Evolutionary conservation across 768 basidiomycete genomes (phyloP), one percentile per base, ranked within the genome.

Genomic region (Sporobolomyces pararoseus): DNA sequence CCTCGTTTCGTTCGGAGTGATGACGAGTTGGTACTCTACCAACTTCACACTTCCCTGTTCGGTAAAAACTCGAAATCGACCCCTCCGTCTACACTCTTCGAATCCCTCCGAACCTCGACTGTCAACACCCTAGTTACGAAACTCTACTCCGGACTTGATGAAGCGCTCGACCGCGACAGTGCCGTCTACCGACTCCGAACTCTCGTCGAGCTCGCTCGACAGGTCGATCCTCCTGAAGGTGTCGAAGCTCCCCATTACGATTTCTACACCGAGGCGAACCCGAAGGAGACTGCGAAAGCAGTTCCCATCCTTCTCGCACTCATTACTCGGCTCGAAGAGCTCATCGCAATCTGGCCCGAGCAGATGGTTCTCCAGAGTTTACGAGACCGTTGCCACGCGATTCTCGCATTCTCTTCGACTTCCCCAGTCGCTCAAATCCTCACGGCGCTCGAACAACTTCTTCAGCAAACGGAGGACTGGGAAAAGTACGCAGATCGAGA

Each of bases 281-380:
- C 89, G 35, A 80, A 79, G 4, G 89, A 96, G 78, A 83, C 85
- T 42, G 85, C 82, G 67, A 90, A 85, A 77, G 87, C 84, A 0
- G 80, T 84, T 4, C 77, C 76, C 0, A 77, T 88, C 19, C 77
- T 95, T 13, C 60, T 74, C 76, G 6, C 75, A 81, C 6, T 82
- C 95, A 25, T 81, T 82, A 53, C 65, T 65, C 85, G 87, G 2
- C 81, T 98, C 34, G 75, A 81, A 19, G 67, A 42, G 3, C 82
- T 96, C 25, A 83, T 88, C 31, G 80, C 82, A 69, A 88, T 92
- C 73, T 99, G 92, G 93, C 95, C 96, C 0, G 95, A 98, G 72
- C 96, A 99, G 78, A 92, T 94, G 88, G 90, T 97, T 13, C 83
- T 96, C n/a, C 89, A 88, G 34, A 87, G 95, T 78, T 83, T 99